Evolutionary conservation across 805 yeast species (phyloP).

Genomic region (Yarrowia phangngaensis): DNA sequence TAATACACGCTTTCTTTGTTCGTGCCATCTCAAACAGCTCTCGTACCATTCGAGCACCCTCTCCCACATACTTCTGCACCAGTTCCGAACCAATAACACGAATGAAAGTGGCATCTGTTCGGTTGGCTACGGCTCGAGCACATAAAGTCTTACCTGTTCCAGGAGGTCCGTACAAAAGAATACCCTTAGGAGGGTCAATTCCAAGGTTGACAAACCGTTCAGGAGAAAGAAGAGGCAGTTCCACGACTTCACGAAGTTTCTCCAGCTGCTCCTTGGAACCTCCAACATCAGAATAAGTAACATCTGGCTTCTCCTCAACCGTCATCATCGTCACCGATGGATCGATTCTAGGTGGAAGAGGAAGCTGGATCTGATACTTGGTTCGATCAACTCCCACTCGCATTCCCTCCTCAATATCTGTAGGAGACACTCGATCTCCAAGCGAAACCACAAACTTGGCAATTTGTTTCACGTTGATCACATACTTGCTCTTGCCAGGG

Average conservation of each 20-base stretch:
- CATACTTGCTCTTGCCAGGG: slow-evolving; percentile 86
- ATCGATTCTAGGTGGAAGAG: slow-evolving; percentile 96
- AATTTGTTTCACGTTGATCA: slow-evolving; percentile 93
- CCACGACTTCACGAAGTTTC: slow-evolving; percentile 92
- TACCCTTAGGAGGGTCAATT: slow-evolving; percentile 98
- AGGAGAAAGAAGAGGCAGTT: slow-evolving; percentile 87
- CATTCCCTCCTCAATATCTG: slow-evolving; percentile 99
- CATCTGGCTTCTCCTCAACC: slow-evolving; percentile 96
- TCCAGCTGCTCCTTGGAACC: slow-evolving; percentile 99
- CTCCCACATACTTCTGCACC: slow-evolving; percentile 98
- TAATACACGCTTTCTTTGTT: slow-evolving; percentile 95
- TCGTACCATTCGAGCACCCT: slow-evolving; percentile 99
- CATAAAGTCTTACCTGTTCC: slow-evolving; percentile 98
- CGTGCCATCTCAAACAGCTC: slow-evolving; percentile 99
- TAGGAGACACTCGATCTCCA: slow-evolving; percentile 96
- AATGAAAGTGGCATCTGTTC: slow-evolving; percentile 98
- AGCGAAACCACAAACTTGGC: slow-evolving; percentile 96
- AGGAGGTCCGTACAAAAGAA: slow-evolving; percentile 93
- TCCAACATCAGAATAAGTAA: slow-evolving; percentile 96
- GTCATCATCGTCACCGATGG: slow-evolving; percentile 99
- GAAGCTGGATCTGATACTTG: slow-evolving; percentile 93
- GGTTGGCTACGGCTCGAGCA: slow-evolving; percentile 98
- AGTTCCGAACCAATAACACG: slow-evolving; percentile 97
- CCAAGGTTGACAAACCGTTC: slow-evolving; percentile 96
- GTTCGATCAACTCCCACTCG: slow-evolving; percentile 98